Base-by-base conservation (phyloP, 208 protist genomes). In the Crithidia mellificae region DNA sequence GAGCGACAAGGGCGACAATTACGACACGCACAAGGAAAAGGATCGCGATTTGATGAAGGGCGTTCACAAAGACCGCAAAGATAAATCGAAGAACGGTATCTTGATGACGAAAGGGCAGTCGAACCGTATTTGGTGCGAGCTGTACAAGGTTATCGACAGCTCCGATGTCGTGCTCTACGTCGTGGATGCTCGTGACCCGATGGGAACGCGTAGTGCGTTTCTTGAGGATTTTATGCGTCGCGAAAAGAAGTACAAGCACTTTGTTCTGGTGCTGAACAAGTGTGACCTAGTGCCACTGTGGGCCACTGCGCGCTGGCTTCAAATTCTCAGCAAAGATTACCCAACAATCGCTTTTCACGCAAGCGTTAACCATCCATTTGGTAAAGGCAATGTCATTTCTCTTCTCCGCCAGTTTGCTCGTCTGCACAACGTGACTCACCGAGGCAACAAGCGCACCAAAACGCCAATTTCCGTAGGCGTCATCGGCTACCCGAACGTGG, bases 241-340 rank as follows among this genome's bases (percentile, higher is more conserved):
- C 56, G 96, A 99, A 55, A 96, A 92, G 57, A 94, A 94, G 58
- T 98, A 99, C 88, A 99, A 99, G 74, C 98, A 99, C 70, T 93
- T 99, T 63, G 84, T 99, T 7, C 96, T 99, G 29, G 75, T 99
- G n/a, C 78, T 99, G 4, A 99, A 99, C 92, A 99, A 99, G 90
- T 99, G 98, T 80, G 99, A 99, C 83, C 85, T 99, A 15, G 93
- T 99, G 7, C 99, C 99, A 11, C 97, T 98, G 1, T 99, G 98
- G 98, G 97, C 93, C 2, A 99, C 98, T 1, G 91, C 91, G 30
- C 85, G 94, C 15, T 99, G 98, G 98, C 89, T 99, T 32, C 87
- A 98, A 59, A 75, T 98, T 22, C 83, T 99, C 15, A 99, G 97
- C 50, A 93, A 98, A 47, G 98, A 99, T 57, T 98, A 98, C 77